A percentile compares a stretch with the other conserved stretches of the same genome.
These are phyloP conservation scores for Colletotrichum horii DNA, from an alignment of 2,329 filamentous ascomycete species.

Conservation along the genomic window DNA sequence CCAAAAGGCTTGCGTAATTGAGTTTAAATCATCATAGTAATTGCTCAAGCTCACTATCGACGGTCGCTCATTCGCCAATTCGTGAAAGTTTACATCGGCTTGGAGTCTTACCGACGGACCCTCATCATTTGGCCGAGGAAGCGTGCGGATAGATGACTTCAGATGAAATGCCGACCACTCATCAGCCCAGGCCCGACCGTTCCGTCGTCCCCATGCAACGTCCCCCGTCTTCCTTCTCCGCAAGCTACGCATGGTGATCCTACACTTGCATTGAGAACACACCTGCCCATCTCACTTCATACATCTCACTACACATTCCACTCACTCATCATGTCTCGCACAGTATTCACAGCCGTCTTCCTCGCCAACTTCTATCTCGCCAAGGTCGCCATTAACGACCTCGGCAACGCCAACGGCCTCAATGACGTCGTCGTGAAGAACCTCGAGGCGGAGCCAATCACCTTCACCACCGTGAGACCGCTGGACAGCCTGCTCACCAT, in stretches of 20 bases:
- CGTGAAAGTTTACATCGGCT: not conserved
- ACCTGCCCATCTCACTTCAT: not conserved
- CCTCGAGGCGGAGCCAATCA: not conserved
- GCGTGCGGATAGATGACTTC: not conserved
- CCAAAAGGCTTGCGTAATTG: not conserved
- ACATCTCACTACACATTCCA: not conserved
- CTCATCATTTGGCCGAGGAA: not conserved
- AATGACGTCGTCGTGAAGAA: not conserved
- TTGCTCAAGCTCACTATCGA: not conserved
- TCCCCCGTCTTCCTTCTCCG: not conserved
- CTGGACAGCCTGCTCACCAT: constrained; percentile 23
- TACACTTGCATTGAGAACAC: not conserved
- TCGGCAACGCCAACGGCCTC: constrained; percentile 1
- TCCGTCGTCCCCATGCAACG: not conserved
- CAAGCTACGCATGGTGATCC: not conserved
- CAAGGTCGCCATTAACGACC: constrained; percentile 11
- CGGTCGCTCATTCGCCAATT: not conserved
- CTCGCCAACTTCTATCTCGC: constrained; percentile 3
- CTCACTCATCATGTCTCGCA: not conserved
- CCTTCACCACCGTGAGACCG: constrained; percentile 23
- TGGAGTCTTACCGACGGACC: not conserved
- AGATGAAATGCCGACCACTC: not conserved
- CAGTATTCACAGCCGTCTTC: not conserved
- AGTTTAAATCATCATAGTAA: not conserved
- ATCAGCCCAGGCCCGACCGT: not conserved